These are phyloP conservation scores for Schrenkiella parvula DNA, from an alignment of 345 rosid species.

Conservation along the genomic window DNA sequence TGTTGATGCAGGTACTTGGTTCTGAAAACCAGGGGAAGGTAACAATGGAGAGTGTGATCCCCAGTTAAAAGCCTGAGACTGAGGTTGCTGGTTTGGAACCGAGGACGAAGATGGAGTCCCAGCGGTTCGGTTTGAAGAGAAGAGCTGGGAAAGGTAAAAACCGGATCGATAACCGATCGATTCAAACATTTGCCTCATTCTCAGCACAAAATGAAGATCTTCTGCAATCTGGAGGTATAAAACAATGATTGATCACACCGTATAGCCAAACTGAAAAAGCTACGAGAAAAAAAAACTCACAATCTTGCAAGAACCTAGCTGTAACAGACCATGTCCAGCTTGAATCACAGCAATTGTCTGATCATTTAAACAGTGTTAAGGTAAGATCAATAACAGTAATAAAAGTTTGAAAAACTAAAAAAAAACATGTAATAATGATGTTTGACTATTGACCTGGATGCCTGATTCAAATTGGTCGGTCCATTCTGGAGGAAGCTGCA, in stretches of 20 bases:
- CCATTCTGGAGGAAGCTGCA: conserved; percentile 99
- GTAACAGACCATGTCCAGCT: conserved; percentile 98
- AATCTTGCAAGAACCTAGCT: conserved; percentile 92
- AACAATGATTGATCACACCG: conserved; percentile 40
- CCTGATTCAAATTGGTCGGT: conserved; percentile 99
- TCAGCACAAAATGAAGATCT: conserved; percentile 94
- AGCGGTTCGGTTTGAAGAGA: conserved; percentile 57
- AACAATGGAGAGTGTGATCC: conserved; percentile 62
- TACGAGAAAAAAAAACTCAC: conserved; percentile 43
- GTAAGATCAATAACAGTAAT: conserved; percentile 17
- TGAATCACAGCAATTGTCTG: conserved; percentile 99
- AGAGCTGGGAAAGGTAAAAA: conserved; percentile 89
- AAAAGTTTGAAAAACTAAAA: not conserved
- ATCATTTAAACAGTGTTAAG: conserved; percentile 11
- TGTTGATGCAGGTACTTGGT: conserved; percentile 38
- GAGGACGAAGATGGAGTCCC: conserved; percentile 43
- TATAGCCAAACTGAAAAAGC: not conserved
- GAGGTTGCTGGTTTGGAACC: conserved; percentile 49
- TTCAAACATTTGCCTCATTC: conserved; percentile 94
- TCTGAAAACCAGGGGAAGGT: conserved; percentile 58
- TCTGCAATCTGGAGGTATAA: conserved; percentile 60
- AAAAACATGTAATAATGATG: not conserved
- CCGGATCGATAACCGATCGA: conserved; percentile 93
- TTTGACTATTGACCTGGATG: conserved; percentile 67
- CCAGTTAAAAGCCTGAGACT: conserved; percentile 64